These are phyloP conservation scores for Boletus rubropictus DNA, from an alignment of 768 basidiomycete genomes.

Conservation along the genomic window DNA sequence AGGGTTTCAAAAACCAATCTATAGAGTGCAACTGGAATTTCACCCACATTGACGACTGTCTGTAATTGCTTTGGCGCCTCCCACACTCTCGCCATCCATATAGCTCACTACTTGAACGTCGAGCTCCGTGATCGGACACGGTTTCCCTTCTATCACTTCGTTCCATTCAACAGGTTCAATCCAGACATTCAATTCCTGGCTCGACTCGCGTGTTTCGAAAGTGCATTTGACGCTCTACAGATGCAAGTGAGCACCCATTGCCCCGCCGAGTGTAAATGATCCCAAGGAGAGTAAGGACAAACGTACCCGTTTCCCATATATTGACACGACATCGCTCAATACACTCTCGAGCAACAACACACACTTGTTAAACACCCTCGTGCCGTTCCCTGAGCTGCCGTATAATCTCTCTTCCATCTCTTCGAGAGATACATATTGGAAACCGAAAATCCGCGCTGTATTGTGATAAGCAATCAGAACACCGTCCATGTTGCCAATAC, in stretches of 20 bases:
- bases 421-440: conserved; percentile 82
- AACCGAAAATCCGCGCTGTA: conserved; percentile 81
- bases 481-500: conserved; percentile 97
- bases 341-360: conserved; percentile 65
- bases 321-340: conserved; percentile 47
- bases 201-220: conserved; percentile 49
- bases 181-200: conserved; percentile 51
- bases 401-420: conserved; percentile 86
- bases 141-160: conserved; percentile 29
- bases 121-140: conserved; percentile 51
- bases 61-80: conserved; percentile 35
- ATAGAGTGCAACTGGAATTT: background rate
- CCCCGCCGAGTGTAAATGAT: background rate
- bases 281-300: background rate
- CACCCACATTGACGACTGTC: conserved; percentile 18
- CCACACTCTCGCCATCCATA: conserved; percentile 34
- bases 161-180: conserved; percentile 55
- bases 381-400: conserved; percentile 46
- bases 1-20: background rate
- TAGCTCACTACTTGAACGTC: conserved; percentile 44
- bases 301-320: conserved; percentile 64
- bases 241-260: background rate
- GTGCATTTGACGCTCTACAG: conserved; percentile 51
- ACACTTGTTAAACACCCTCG: conserved; percentile 71
- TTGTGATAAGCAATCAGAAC: conserved; percentile 87